Percentiles rank a stretch among this genome's conserved stretches.
Evolutionary conservation across 257 asterid species (phyloP).

Genomic region (Asclepias syriaca): DNA sequence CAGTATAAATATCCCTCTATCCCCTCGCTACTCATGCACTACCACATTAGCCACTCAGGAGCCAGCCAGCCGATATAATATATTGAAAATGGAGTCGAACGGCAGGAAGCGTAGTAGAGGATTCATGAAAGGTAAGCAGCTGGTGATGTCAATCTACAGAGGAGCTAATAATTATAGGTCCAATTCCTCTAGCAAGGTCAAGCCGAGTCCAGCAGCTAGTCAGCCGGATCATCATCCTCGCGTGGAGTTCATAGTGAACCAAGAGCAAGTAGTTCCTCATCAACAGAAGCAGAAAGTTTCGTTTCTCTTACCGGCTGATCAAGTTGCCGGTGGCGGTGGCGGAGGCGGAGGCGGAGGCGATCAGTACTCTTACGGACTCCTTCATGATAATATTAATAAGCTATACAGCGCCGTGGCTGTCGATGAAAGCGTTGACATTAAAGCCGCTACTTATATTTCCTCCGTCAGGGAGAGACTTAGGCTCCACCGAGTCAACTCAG

Average conservation of each 20-base stretch:
- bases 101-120: slow-evolving; percentile 32
- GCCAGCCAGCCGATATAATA: no score
- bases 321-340: not conserved
- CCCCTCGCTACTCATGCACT: not conserved
- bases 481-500: slow-evolving; percentile 35
- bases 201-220: not conserved
- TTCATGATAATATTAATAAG: slow-evolving; percentile 26
- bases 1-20: slow-evolving; percentile 10
- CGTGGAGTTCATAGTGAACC: slow-evolving; percentile 23
- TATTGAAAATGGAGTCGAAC: slow-evolving; percentile 34
- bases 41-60: not conserved
- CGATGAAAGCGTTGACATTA: slow-evolving; percentile 51
- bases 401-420: slow-evolving; percentile 17
- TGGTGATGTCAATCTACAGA: slow-evolving; percentile 37
- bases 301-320: slow-evolving; percentile 10
- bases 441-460: slow-evolving; percentile 51
- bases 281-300: slow-evolving; percentile 26
- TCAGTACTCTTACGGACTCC: slow-evolving; percentile 13
- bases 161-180: slow-evolving; percentile 2
- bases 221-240: not conserved
- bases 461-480: slow-evolving; percentile 51
- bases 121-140: slow-evolving; percentile 44
- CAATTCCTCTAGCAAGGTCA: slow-evolving; percentile 18
- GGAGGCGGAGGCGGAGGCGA: not conserved
- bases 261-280: slow-evolving; percentile 19